Percentiles rank a stretch among this genome's conserved stretches.
Evolutionary conservation across 768 basidiomycete genomes (phyloP).

Genomic region (Exidia glandulosa): DNA sequence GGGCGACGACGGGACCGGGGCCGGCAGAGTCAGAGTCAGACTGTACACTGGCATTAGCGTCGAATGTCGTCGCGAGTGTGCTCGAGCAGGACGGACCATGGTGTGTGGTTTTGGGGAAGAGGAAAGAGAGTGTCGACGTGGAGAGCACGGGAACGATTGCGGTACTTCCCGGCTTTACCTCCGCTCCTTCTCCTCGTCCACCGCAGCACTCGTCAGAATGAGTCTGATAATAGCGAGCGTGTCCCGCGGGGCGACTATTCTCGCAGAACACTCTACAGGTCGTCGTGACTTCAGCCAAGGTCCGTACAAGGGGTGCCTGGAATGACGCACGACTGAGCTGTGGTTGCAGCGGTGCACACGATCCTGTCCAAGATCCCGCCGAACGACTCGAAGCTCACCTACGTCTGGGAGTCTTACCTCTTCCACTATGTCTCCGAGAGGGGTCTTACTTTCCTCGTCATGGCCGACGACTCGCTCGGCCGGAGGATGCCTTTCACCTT

Average conservation of each 20-base stretch:
- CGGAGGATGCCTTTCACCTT: conserved; percentile 96
- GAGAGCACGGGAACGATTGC: neutral
- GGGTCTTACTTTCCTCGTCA: conserved; percentile 80
- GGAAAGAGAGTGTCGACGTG: neutral
- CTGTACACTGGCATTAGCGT: conserved; percentile 23
- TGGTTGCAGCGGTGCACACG: conserved; percentile 56
- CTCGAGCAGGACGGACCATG: neutral
- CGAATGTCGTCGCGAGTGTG: neutral
- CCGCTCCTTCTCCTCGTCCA: no score
- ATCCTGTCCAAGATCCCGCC: conserved; percentile 94
- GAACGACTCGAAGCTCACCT: conserved; percentile 70
- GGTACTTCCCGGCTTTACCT: neutral
- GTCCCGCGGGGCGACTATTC: conserved; percentile 52
- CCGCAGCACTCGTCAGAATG: conserved; percentile 14
- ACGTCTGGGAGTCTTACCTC: conserved; percentile 87
- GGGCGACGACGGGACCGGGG: conserved; percentile 30
- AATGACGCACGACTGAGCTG: neutral
- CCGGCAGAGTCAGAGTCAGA: conserved; percentile 69
- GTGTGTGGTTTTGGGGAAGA: neutral
- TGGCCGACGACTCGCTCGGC: conserved; percentile 89
- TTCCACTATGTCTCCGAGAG: conserved; percentile 91
- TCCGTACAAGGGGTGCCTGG: conserved; percentile 21
- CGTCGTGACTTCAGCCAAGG: conserved; percentile 86
- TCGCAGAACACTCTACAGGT: conserved; percentile 79
- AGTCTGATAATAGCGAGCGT: conserved; percentile 71